Evolutionary conservation across 352 stramenopile genomes (phyloP), one percentile per base, ranked within the genome.

Genomic region (Pythium dissotocum): DNA sequence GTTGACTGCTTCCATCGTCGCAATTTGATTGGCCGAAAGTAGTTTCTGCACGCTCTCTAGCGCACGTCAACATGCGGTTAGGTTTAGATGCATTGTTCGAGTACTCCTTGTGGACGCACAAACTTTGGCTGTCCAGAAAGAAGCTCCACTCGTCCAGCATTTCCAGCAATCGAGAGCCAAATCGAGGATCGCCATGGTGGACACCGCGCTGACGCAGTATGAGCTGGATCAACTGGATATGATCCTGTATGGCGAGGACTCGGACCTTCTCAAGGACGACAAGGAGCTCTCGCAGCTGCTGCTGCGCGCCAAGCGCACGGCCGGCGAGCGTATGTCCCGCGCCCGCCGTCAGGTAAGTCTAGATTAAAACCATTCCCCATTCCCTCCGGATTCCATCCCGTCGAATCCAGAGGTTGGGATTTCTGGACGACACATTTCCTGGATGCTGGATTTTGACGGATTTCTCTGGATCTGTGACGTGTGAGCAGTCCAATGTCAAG

Each of bases 221-320:
- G 65, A 71, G 58, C 58, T 71, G 18, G 65, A 62, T 32, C 65
- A 66, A 38, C 35, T 71, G 36, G 57, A 71, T 16, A 38, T 64
- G 55, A 51, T 66, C 18, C 67, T 73, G 26, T 73, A 67, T 12
- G 56, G 44, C 14, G 58, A 63, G 24, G 67, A 69, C 46, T 18
- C 36, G 4, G 16, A 60, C 1, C 55, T 73, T 6, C 12, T 65
- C 44, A 36, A 68, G 35, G 60, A 68, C 44, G 58, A 66, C 36
- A 55, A 69, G 26, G 49, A 67, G 58, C 60, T 67, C 59, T n/a
- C 32, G 65, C 53, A 67, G 58, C 35, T 61, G 33, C 55, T 67
- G 44, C 44, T 63, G 46, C 67, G 67, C 61, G 57, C 60, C 30
- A 68, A 69, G 60, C 67, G 67, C 38, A 73, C 56, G 36, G 56